These are phyloP conservation scores for Pichia sp. DNA, from an alignment of 1,139 yeast genomes.

Conservation along the genomic window DNA sequence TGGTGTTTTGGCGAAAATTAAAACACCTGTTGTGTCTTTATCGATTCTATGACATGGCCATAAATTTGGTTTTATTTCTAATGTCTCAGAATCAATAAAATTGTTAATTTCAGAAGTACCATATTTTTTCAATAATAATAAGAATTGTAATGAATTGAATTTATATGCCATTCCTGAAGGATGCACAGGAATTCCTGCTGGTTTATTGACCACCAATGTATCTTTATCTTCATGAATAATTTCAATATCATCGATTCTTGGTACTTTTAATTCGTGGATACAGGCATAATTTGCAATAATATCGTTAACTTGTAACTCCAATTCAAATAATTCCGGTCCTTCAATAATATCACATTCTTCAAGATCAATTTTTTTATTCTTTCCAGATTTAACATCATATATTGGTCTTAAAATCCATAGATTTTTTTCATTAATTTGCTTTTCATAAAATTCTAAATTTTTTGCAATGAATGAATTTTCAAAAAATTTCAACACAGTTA, in stretches of 20 bases:
- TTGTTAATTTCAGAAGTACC: background rate
- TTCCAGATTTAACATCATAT: background rate
- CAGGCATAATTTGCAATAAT: conserved; percentile 12
- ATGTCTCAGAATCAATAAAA: background rate
- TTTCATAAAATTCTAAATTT: conserved; percentile 3
- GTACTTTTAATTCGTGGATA: conserved; percentile 16
- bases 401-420: conserved; percentile 8
- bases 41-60: conserved; percentile 66
- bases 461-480: conserved; percentile 8
- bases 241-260: background rate
- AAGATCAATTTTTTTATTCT: background rate
- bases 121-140: background rate
- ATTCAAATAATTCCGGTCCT: conserved; percentile 8
- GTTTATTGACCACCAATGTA: conserved; percentile 61
- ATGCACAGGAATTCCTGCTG: conserved; percentile 71
- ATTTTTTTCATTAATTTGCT: conserved; percentile 4
- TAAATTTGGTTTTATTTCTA: conserved; percentile 28
- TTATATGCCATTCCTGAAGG: conserved; percentile 50
- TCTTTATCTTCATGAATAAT: conserved; percentile 39
- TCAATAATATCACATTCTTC: background rate
- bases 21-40: conserved; percentile 63
- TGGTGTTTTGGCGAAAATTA: conserved; percentile 48
- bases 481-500: conserved; percentile 5
- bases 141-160: conserved; percentile 28
- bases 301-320: conserved; percentile 8